These are phyloP conservation scores for Zostera marina DNA, from an alignment of 116 monocot species.

Conservation along the genomic window DNA sequence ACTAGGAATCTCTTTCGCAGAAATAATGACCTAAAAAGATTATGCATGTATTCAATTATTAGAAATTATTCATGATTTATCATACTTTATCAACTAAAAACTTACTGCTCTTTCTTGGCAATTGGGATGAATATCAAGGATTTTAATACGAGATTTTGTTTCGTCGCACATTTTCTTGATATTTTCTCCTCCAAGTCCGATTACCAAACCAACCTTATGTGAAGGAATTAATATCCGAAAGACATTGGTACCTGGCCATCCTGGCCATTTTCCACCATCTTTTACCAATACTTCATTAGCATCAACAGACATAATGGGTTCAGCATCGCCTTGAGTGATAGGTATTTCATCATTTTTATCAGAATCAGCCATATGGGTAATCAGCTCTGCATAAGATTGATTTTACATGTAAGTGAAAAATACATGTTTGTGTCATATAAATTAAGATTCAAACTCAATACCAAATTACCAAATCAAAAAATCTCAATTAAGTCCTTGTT, in stretches of 20 bases:
- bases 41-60: too few species aligned
- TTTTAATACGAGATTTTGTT: conserved; percentile 57
- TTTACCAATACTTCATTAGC: neutral
- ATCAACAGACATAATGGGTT: neutral
- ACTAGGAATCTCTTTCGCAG: conserved; percentile 78
- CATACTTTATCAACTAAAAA: too few species aligned
- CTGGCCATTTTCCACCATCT: conserved; percentile 49
- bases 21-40: conserved; percentile 56
- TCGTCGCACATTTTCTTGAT: conserved; percentile 79
- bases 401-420: neutral
- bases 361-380: neutral
- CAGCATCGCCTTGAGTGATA: neutral
- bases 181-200: conserved; percentile 61
- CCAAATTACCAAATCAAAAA: too few species aligned
- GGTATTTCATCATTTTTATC: neutral
- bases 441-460: too few species aligned
- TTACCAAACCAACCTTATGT: conserved; percentile 51
- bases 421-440: too few species aligned
- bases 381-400: conserved; percentile 2
- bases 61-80: too few species aligned
- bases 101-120: conserved; percentile 60
- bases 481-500: too few species aligned
- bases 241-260: conserved; percentile 73
- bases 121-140: conserved; percentile 54
- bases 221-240: conserved; percentile 58